Conservation (phyloP, 352 stramenopile genomes). For the Phytophthora chlamydospora region DNA sequence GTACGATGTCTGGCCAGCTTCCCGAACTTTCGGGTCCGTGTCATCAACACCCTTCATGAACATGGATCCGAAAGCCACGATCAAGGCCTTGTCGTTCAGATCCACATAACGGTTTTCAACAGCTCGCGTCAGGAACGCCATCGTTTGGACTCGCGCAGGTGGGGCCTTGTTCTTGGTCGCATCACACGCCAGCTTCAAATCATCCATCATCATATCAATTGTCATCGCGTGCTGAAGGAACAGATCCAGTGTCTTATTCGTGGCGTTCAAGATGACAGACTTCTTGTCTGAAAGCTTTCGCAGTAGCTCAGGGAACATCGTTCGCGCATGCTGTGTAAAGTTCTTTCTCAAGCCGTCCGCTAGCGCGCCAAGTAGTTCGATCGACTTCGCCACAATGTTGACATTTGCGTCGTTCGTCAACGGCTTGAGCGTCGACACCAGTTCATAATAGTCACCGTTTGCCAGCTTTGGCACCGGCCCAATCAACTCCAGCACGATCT, state of each 20-base stretch:
- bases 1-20: constrained; percentile 74
- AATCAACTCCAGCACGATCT: constrained; percentile 87
- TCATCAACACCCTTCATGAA: constrained; percentile 77
- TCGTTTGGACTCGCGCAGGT: constrained; percentile 74
- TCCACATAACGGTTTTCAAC: constrained; percentile 78
- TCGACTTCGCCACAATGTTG: constrained; percentile 86
- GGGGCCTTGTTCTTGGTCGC: constrained; percentile 85
- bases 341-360: constrained; percentile 82
- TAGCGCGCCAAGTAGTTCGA: constrained; percentile 83
- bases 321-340: constrained; percentile 77
- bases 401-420: constrained; percentile 87
- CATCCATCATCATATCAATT: constrained; percentile 91
- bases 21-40: constrained; percentile 79
- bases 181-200: constrained; percentile 75
- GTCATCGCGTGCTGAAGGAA: constrained; percentile 83
- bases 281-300: constrained; percentile 91
- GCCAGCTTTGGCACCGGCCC: constrained; percentile 85
- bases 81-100: constrained; percentile 58
- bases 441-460: constrained; percentile 87
- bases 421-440: constrained; percentile 84
- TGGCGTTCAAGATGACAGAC: constrained; percentile 76
- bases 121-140: constrained; percentile 71
- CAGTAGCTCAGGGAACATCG: constrained; percentile 81
- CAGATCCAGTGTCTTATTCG: constrained; percentile 84
- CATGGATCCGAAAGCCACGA: constrained; percentile 68